Percentiles rank a stretch among this genome's conserved stretches.
Evolutionary conservation across 305 asterid genomes (phyloP).

Genomic region (Caryopteris hybrid): DNA sequence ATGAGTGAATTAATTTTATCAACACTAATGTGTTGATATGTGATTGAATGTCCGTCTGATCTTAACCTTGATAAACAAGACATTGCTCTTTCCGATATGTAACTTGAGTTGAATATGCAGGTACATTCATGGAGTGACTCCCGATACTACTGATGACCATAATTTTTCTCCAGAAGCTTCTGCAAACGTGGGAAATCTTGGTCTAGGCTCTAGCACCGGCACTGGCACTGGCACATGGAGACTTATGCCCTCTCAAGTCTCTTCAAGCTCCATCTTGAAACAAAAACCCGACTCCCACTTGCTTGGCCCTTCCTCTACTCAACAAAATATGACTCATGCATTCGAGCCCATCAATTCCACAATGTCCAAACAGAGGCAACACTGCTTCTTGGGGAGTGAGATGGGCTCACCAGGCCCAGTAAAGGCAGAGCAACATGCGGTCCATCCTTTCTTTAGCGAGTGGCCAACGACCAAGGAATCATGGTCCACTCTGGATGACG

Average conservation of each 20-base stretch:
- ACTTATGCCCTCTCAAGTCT: slow-evolving; percentile 61
- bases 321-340: slow-evolving; percentile 37
- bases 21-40: too few relatives aligned
- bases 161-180: slow-evolving; percentile 63
- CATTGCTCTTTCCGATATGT: not conserved
- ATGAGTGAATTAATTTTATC: too few relatives aligned
- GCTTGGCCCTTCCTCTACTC: slow-evolving; percentile 44
- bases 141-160: slow-evolving; percentile 40
- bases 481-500: slow-evolving; percentile 69
- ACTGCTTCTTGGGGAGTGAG: slow-evolving; percentile 60
- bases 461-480: slow-evolving; percentile 79
- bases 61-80: not conserved
- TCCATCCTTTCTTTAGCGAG: slow-evolving; percentile 84
- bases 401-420: slow-evolving; percentile 38
- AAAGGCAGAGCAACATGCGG: slow-evolving; percentile 64
- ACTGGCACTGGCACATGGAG: slow-evolving; percentile 45
- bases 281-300: slow-evolving; percentile 50
- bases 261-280: slow-evolving; percentile 47
- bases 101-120: slow-evolving; percentile 30
- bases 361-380: slow-evolving; percentile 56
- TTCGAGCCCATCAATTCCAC: slow-evolving; percentile 44
- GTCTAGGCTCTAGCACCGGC: slow-evolving; percentile 53
- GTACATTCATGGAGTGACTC: slow-evolving; percentile 51
- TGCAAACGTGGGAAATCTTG: slow-evolving; percentile 43
- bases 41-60: too few relatives aligned